Evolutionary conservation across 164 flowering plant species (phyloP), one percentile per base, ranked within the genome.

Genomic region (Cinnamomum micranthum): DNA sequence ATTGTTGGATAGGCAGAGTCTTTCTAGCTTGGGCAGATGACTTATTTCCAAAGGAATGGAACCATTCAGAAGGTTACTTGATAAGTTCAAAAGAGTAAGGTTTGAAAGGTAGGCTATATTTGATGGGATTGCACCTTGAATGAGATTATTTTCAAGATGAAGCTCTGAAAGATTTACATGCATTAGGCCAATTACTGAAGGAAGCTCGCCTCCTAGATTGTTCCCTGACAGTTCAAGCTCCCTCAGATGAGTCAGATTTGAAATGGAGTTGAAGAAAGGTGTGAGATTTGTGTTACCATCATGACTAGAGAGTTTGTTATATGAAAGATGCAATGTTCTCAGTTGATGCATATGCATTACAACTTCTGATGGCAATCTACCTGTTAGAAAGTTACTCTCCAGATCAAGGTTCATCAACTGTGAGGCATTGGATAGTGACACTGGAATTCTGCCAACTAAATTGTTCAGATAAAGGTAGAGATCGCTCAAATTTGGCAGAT

Each of bases 181-280:
- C 73, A 77, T 71, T 12, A 47, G 66, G 59, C 84, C 85, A n/a
- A 88, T 75, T 58, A 80, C 77, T 64, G 15, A 23, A 1, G 89
- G 85, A 69, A 88, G 47, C 33, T 63, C 76, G 31, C 91, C 92
- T 63, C 90, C 89, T 11, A 88, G 83, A 10, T 73, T 74, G 82
- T 82, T 82, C 11, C 86, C 87, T 4, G 82, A 80, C 71, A 88
- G 35, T 71, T 87, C 88, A 50, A 87, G 78, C 83, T 88, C 92
- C 63, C 1, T 23, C 6, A 88, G 75, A 19, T 4, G 0, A 0
- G 83, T 76, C 78, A 87, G 84, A 66, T 88, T 89, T 19, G 64
- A 23, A 23, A 87, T 82, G 55, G 90, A 69, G 24, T 70, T 50
- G 72, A 88, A 87, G 78, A 88, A 88, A 3, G 87, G 84, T 0